phyloP scores from a whole-genome alignment of 768 basidiomycete species.

The Lentinula raphanica region DNA sequence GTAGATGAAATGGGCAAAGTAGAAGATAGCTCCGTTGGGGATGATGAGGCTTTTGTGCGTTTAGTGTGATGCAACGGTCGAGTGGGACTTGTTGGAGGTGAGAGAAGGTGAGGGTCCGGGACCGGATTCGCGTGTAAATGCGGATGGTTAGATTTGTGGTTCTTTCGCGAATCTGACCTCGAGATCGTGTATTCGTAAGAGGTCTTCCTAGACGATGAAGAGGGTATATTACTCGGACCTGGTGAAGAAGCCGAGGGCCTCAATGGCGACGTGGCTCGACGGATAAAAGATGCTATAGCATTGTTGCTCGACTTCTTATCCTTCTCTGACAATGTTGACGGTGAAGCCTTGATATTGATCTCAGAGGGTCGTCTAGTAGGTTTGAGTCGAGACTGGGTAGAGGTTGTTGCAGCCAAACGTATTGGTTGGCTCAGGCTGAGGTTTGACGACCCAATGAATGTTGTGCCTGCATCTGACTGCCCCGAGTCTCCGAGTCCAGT shows the following conservation, averaged over 20 bases:
- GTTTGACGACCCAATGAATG: background rate
- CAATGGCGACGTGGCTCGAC: background rate
- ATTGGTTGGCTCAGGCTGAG: background rate
- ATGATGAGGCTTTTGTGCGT: background rate
- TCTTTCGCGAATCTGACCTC: background rate
- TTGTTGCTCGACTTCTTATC: background rate
- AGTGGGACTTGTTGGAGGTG: conserved; percentile 4
- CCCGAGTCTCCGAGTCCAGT: conserved; percentile 20
- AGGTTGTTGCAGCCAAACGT: background rate
- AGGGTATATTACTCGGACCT: background rate
- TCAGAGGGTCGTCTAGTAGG: background rate
- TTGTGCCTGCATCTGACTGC: conserved; percentile 1
- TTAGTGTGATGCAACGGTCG: background rate
- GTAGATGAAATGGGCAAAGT: background rate
- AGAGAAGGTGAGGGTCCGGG: background rate
- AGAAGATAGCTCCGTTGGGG: background rate
- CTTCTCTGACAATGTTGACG: background rate
- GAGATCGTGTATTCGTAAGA: conserved; percentile 27
- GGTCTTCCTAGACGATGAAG: conserved; percentile 16
- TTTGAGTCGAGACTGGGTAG: background rate
- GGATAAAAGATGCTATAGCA: background rate
- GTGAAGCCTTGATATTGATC: background rate
- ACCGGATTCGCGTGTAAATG: background rate
- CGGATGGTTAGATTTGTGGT: background rate
- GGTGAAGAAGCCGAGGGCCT: background rate